These are phyloP conservation scores for Clonostachys chloroleuca DNA, from an alignment of 2,329 filamentous ascomycete species.

Conservation along the genomic window DNA sequence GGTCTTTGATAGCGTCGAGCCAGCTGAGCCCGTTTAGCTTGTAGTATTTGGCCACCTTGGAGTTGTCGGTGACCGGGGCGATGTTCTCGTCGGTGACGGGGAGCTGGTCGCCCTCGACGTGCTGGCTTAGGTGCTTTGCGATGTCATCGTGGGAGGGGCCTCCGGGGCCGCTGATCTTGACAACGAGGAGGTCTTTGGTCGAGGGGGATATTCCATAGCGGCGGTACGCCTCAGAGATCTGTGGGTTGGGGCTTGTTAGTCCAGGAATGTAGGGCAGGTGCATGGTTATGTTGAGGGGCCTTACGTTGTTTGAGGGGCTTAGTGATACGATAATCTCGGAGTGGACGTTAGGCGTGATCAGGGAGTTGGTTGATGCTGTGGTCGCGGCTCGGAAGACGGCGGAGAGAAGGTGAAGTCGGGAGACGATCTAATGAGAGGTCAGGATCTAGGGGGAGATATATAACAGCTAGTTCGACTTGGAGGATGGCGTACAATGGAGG, in stretches of 20 bases:
- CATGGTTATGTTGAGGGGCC: background rate
- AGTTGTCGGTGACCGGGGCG: slow-evolving; percentile 53
- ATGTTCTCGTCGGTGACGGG: slow-evolving; percentile 63
- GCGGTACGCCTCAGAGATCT: slow-evolving; percentile 91
- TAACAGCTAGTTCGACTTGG: slow-evolving; percentile 5
- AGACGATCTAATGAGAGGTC: slow-evolving; percentile 53
- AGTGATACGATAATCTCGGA: slow-evolving; percentile 82
- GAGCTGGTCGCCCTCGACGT: slow-evolving; percentile 57
- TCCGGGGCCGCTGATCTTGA: slow-evolving; percentile 62
- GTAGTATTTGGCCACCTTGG: slow-evolving; percentile 78
- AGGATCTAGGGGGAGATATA: background rate
- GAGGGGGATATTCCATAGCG: slow-evolving; percentile 75
- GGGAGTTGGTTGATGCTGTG: slow-evolving; percentile 50
- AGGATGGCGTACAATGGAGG: slow-evolving; percentile 57
- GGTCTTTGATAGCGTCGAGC: slow-evolving; percentile 38
- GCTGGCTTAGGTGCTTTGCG: slow-evolving; percentile 52
- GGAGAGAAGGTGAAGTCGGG: slow-evolving; percentile 67
- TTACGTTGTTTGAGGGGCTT: slow-evolving; percentile 77
- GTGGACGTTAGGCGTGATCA: slow-evolving; percentile 82
- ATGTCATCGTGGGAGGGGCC: slow-evolving; percentile 37
- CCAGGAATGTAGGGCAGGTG: background rate
- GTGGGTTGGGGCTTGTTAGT: background rate
- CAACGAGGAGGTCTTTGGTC: slow-evolving; percentile 69
- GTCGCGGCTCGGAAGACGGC: slow-evolving; percentile 76
- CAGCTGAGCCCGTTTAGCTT: slow-evolving; percentile 66